phyloP scores from a whole-genome alignment of 2,329 filamentous ascomycete species.

The Ramichloridium luteum region DNA sequence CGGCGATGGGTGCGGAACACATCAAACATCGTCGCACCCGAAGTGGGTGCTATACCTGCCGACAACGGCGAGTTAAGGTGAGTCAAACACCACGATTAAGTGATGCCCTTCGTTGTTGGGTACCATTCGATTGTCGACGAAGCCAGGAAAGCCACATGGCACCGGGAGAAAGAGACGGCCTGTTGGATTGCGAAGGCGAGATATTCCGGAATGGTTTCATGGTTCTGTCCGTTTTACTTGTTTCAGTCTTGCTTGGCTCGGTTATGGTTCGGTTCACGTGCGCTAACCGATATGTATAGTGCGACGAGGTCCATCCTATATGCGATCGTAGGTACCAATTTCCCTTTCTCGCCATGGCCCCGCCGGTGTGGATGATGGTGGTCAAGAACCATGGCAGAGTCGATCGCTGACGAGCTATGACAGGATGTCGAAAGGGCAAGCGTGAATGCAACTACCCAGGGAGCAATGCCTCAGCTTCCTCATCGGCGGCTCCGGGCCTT shows the following conservation, averaged over 20 bases:
- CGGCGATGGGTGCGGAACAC: conserved; percentile 42
- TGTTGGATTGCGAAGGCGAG: too few relatives aligned
- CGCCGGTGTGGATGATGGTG: too few relatives aligned
- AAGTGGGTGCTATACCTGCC: conserved; percentile 88
- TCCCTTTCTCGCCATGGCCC: neutral
- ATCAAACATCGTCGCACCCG: conserved; percentile 89
- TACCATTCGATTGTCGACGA: too few relatives aligned
- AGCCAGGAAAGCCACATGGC: too few relatives aligned
- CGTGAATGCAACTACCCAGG: conserved; percentile 87
- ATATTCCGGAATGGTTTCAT: too few relatives aligned
- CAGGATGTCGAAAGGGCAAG: conserved; percentile 81
- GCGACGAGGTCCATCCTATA: conserved; percentile 75
- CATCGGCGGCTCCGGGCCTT: conserved; percentile 38
- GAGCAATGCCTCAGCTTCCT: conserved; percentile 42
- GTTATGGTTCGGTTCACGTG: too few relatives aligned
- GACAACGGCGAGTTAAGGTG: conserved; percentile 72
- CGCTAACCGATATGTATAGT: conserved; percentile 46
- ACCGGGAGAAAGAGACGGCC: too few relatives aligned
- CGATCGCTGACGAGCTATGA: conserved; percentile 8
- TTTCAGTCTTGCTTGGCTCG: too few relatives aligned
- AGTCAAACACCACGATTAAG: too few relatives aligned
- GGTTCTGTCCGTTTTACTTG: too few relatives aligned
- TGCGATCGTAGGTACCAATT: conserved; percentile 58
- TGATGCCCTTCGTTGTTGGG: too few relatives aligned
- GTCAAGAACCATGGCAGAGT: too few relatives aligned